Percentiles rank a stretch among this genome's conserved stretches.
Evolutionary conservation across 257 asterid species (phyloP).

Genomic region (Ballota nigra): DNA sequence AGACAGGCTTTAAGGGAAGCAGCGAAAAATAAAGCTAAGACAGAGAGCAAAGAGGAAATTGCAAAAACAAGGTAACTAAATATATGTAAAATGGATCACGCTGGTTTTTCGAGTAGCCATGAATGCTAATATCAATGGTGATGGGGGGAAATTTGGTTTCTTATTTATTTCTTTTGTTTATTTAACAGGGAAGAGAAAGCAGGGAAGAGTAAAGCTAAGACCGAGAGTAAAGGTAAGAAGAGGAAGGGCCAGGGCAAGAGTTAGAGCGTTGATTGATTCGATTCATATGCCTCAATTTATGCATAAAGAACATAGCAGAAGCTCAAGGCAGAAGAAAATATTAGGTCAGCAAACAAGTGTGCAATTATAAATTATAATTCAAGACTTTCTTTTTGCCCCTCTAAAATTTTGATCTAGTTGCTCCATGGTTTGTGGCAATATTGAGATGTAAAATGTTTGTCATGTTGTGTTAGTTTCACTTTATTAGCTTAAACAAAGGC

Average conservation of each 20-base stretch:
- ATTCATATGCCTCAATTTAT: neutral
- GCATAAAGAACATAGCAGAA: neutral
- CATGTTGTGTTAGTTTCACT: neutral
- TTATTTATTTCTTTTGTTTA: neutral
- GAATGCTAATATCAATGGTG: neutral
- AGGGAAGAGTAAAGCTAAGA: no score
- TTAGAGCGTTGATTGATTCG: neutral
- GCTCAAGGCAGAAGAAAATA: neutral
- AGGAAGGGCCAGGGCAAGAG: conserved; percentile 2
- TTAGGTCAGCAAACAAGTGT: neutral
- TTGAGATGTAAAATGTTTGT: neutral
- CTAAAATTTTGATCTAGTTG: neutral
- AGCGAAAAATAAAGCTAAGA: no score
- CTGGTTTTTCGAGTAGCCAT: neutral
- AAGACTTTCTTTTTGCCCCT: neutral
- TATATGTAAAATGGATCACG: neutral
- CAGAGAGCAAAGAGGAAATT: conserved; percentile 39
- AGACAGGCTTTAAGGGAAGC: conserved; percentile 54
- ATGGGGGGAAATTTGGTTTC: neutral
- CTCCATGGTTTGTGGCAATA: neutral
- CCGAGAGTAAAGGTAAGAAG: conserved; percentile 14
- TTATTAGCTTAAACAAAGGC: neutral
- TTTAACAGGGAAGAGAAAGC: conserved; percentile 66
- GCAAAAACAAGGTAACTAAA: conserved; percentile 51
- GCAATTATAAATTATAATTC: neutral